Conservation (phyloP, 2,329 filamentous ascomycete genomes). For the Colletotrichum tanaceti region DNA sequence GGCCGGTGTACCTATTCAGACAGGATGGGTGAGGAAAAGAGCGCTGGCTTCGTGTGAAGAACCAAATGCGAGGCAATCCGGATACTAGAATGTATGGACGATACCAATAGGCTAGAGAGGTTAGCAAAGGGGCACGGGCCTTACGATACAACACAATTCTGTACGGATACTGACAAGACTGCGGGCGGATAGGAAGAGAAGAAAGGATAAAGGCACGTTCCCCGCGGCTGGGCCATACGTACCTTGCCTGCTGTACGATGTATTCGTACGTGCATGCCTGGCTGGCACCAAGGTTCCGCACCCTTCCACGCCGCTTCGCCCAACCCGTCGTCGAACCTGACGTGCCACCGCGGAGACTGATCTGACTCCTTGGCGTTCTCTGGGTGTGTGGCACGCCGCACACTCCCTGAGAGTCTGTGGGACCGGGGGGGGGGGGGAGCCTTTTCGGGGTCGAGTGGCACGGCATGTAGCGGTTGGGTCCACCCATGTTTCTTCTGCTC, state of each 20-base stretch:
- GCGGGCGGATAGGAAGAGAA: not conserved
- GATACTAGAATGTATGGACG: too few species aligned
- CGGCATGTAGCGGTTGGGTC: constrained; percentile 34
- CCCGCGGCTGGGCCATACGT: constrained; percentile 1
- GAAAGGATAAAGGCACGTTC: not conserved
- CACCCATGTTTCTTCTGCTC: constrained; percentile 31
- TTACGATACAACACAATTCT: constrained; percentile 4
- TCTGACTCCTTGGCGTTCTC: constrained; percentile 38
- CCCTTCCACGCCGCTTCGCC: not conserved
- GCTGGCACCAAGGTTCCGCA: constrained; percentile 5
- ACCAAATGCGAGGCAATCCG: not conserved
- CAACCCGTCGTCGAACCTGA: constrained; percentile 25
- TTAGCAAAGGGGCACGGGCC: constrained; percentile 17
- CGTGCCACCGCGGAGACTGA: constrained; percentile 36
- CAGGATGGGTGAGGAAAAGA: not conserved
- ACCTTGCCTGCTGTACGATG: constrained; percentile 15
- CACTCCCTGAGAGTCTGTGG: constrained; percentile 29
- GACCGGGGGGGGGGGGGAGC: constrained; percentile 33
- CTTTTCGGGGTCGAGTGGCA: constrained; percentile 39
- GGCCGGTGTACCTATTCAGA: not conserved
- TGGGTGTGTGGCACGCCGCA: constrained; percentile 17
- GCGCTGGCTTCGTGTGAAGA: not conserved
- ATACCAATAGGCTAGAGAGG: not conserved
- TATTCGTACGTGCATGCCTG: constrained; percentile 5
- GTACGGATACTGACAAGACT: not conserved